A percentile compares a stretch with the other conserved stretches of the same genome.
Conservation (phyloP, 1,139 yeast genomes). For the Sugiyamaella paludigena region DNA sequence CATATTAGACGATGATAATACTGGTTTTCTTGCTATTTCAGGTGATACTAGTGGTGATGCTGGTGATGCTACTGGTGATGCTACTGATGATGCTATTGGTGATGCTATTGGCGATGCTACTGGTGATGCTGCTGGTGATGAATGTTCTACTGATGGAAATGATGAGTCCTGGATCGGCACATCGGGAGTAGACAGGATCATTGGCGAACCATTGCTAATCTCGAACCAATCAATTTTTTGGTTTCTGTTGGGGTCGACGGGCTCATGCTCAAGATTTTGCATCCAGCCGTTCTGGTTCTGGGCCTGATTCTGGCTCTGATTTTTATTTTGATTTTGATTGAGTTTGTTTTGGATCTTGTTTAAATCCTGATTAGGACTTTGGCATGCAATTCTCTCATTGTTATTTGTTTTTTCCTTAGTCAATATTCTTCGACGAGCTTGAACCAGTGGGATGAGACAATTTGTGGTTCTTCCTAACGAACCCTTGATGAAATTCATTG, state of each 20-base stretch:
- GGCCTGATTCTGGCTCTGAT: background rate
- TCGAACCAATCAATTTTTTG: background rate
- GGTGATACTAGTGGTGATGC: background rate
- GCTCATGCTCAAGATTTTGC: background rate
- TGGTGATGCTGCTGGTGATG: background rate
- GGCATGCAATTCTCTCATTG: background rate
- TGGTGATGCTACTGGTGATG: background rate
- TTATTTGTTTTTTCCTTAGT: background rate
- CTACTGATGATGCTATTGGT: background rate
- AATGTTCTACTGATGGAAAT: too few relatives aligned
- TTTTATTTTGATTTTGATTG: background rate
- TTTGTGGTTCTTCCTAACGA: conserved; percentile 7
- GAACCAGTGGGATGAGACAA: background rate
- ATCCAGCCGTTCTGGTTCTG: too few relatives aligned
- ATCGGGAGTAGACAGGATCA: too few relatives aligned
- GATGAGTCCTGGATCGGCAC: background rate
- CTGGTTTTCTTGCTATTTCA: background rate
- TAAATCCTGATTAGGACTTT: too few relatives aligned
- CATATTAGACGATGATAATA: background rate
- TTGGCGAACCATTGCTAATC: background rate
- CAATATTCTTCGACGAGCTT: background rate
- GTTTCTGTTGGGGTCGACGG: background rate
- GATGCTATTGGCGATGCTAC: too few relatives aligned
- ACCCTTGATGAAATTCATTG: conserved; percentile 7
- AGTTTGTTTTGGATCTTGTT: too few relatives aligned